Conservation (phyloP, 352 stramenopile species). For the Phytophthora uliginosa region DNA sequence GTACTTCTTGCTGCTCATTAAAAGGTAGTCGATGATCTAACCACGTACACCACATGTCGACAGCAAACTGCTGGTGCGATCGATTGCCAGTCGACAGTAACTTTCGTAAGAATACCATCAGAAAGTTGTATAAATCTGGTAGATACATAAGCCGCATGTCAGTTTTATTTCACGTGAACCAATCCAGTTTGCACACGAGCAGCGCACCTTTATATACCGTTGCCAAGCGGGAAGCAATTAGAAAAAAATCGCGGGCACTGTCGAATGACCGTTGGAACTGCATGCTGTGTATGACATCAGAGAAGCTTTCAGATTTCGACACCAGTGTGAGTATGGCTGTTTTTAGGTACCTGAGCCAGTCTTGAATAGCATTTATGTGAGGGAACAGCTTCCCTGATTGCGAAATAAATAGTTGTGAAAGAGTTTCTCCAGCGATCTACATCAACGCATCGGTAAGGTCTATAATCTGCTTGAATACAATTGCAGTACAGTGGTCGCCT, state of each 20-base stretch:
- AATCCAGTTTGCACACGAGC: neutral
- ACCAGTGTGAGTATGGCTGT: neutral
- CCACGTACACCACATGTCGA: slow-evolving; percentile 82
- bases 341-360: slow-evolving; percentile 65
- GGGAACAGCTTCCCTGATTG: slow-evolving; percentile 44
- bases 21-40: slow-evolving; percentile 53
- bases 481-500: neutral
- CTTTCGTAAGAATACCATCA: slow-evolving; percentile 89
- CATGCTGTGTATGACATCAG: slow-evolving; percentile 31
- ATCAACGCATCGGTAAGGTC: slow-evolving; percentile 1
- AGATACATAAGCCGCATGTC: slow-evolving; percentile 8
- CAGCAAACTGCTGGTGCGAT: slow-evolving; percentile 62
- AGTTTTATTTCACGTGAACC: slow-evolving; percentile 3
- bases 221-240: slow-evolving; percentile 55
- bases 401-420: slow-evolving; percentile 62
- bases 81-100: slow-evolving; percentile 62
- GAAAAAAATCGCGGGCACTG: slow-evolving; percentile 50
- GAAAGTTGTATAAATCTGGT: slow-evolving; percentile 80
- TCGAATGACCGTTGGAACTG: slow-evolving; percentile 61
- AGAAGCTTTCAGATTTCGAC: slow-evolving; percentile 6
- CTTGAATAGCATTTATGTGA: slow-evolving; percentile 68
- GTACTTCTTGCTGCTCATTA: slow-evolving; percentile 74
- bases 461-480: neutral
- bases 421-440: slow-evolving; percentile 36
- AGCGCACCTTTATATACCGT: slow-evolving; percentile 53